These are phyloP conservation scores for Paecilomyces formosus DNA, from an alignment of 2,329 filamentous ascomycete genomes.

Conservation along the genomic window DNA sequence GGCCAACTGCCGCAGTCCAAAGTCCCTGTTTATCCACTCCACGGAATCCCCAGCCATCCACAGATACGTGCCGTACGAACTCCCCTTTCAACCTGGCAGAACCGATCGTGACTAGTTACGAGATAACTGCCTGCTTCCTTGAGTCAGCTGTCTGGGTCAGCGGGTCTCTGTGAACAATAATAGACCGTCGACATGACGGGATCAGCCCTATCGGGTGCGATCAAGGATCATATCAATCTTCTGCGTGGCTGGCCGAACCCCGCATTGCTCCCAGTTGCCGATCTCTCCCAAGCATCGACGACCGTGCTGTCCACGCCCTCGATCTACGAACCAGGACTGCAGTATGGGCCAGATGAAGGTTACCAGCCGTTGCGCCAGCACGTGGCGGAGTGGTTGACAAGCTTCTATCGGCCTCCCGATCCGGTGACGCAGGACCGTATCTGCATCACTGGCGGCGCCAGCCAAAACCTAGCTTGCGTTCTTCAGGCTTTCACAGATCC, in stretches of 20 bases:
- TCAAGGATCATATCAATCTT: conserved; percentile 30
- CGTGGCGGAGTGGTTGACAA: conserved; percentile 62
- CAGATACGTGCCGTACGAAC: not conserved
- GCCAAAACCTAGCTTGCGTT: conserved; percentile 70
- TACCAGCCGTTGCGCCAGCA: conserved; percentile 61
- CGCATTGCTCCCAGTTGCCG: conserved; percentile 56
- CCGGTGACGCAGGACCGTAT: conserved; percentile 53
- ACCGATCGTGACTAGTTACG: not conserved
- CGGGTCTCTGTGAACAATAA: not conserved
- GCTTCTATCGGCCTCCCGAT: conserved; percentile 48
- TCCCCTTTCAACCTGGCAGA: not conserved
- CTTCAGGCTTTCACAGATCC: conserved; percentile 77
- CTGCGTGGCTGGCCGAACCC: conserved; percentile 43
- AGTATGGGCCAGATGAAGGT: conserved; percentile 74
- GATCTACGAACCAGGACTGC: conserved; percentile 57
- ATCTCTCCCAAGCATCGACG: conserved; percentile 55
- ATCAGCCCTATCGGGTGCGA: not conserved
- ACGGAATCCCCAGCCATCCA: not conserved
- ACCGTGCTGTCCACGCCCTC: conserved; percentile 54
- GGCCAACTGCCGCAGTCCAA: not conserved
- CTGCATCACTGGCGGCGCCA: conserved; percentile 77
- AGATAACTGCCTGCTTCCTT: not conserved
- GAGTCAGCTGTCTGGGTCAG: not conserved
- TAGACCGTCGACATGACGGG: not conserved
- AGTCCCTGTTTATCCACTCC: not conserved